A percentile compares a stretch with the other conserved stretches of the same genome.
Evolutionary conservation across 2,329 filamentous ascomycete genomes (phyloP).

Genomic region (Aspergillus unguis): DNA sequence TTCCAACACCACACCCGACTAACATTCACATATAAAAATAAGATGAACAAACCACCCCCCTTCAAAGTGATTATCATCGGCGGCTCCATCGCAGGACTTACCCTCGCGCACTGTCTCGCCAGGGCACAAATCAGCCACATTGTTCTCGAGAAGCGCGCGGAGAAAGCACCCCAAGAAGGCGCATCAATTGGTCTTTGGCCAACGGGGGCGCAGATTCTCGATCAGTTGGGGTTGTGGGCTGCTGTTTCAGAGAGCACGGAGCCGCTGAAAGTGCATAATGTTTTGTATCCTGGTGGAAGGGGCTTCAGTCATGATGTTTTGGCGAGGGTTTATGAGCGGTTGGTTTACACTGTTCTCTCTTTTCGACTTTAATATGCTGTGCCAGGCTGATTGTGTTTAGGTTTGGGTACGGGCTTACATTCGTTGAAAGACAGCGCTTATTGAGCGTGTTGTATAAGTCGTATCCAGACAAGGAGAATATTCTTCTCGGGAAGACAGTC

Average conservation of each 20-base stretch:
- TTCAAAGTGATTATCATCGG: slow-evolving; percentile 45
- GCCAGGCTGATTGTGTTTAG: slow-evolving; percentile 2
- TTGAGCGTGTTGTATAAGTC: slow-evolving; percentile 8
- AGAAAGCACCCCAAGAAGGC: slow-evolving; percentile 42
- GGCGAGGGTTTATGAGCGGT: slow-evolving; percentile 1
- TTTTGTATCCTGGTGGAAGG: slow-evolving; percentile 6
- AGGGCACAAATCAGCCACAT: slow-evolving; percentile 47
- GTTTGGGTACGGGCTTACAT: slow-evolving; percentile 11
- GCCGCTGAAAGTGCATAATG: slow-evolving; percentile 1
- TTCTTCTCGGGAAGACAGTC: not conserved
- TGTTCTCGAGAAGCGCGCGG: slow-evolving; percentile 44
- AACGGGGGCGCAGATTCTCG: slow-evolving; percentile 46
- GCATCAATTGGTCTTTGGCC: slow-evolving; percentile 49
- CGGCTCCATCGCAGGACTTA: slow-evolving; percentile 49
- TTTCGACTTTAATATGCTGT: no score
- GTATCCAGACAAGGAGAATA: not conserved
- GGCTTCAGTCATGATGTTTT: not conserved
- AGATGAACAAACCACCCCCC: not conserved
- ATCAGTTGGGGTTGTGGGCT: slow-evolving; percentile 48
- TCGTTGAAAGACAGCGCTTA: slow-evolving; percentile 12
- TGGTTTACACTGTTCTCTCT: no score
- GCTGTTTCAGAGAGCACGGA: slow-evolving; percentile 25
- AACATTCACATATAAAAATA: not conserved
- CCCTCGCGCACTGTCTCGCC: slow-evolving; percentile 47
- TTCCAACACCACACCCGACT: no score